Evolutionary conservation across 345 rosid species (phyloP).

Genomic region (Brassica napus): DNA sequence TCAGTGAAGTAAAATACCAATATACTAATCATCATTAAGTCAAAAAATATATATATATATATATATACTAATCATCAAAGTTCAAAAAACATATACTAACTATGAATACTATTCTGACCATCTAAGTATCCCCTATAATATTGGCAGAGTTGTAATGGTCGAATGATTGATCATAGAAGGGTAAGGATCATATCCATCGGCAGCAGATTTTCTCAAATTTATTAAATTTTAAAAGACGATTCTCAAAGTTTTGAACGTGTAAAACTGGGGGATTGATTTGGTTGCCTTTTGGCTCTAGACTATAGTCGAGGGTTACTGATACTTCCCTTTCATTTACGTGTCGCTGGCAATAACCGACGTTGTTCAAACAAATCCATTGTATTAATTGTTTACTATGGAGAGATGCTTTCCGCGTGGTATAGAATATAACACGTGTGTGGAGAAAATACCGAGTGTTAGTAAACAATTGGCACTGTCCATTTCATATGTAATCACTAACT

Average conservation of each 20-base stretch:
- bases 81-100: background rate
- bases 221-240: background rate
- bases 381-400: background rate
- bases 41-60: no score
- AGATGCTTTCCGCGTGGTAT: constrained; percentile 21
- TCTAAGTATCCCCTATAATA: background rate
- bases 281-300: background rate
- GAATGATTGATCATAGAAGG: constrained; percentile 1
- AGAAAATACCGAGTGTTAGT: background rate
- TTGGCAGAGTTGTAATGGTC: background rate
- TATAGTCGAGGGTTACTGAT: background rate
- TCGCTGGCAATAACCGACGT: constrained; percentile 13
- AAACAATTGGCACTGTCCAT: background rate
- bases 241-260: constrained; percentile 14
- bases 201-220: background rate
- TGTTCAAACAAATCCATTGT: background rate
- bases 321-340: constrained; percentile 13
- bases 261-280: constrained; percentile 6
- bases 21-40: background rate
- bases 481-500: background rate
- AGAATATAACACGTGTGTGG: constrained; percentile 28
- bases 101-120: background rate
- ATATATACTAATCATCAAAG: background rate
- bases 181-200: constrained; percentile 4
- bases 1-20: no score